These are phyloP conservation scores for Paraphaeosphaeria sporulosa DNA, from an alignment of 2,329 filamentous ascomycete species.

Conservation along the genomic window DNA sequence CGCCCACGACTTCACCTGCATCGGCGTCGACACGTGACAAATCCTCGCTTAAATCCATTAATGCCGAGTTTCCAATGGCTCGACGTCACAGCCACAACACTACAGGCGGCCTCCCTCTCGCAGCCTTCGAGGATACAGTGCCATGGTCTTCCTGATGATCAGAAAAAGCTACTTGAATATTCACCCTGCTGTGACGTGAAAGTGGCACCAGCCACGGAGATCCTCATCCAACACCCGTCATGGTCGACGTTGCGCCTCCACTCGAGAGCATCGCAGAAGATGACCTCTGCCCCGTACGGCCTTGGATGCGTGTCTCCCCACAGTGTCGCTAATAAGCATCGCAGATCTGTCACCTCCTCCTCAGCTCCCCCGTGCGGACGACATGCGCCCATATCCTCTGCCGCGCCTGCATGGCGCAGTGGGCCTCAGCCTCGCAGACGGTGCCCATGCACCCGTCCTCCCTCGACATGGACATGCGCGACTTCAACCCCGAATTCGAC, in stretches of 20 bases:
- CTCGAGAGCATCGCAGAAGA: constrained; percentile 45
- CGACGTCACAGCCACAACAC: constrained; percentile 2
- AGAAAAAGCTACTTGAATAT: not conserved
- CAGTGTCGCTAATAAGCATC: not conserved
- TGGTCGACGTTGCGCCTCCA: constrained; percentile 21
- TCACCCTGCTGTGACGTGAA: not conserved
- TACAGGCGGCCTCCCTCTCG: not conserved
- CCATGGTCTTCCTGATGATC: not conserved
- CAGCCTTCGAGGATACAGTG: not conserved
- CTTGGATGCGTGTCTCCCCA: not conserved
- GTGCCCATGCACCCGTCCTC: constrained; percentile 47
- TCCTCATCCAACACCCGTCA: constrained; percentile 4
- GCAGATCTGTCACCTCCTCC: constrained; percentile 54
- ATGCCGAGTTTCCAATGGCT: not conserved
- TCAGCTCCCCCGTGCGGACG: constrained; percentile 53
- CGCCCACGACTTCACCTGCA: too few relatives aligned
- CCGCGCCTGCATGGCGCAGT: constrained; percentile 56
- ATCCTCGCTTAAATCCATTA: too few relatives aligned
- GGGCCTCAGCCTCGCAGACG: constrained; percentile 52
- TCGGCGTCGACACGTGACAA: too few relatives aligned
- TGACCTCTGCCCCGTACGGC: constrained; percentile 50
- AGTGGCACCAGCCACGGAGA: not conserved
- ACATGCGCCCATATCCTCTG: constrained; percentile 55
- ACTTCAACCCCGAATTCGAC: constrained; percentile 47
- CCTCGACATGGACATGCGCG: constrained; percentile 49